Evolutionary conservation across 2,329 filamentous ascomycete genomes (phyloP), one percentile per base, ranked within the genome.

Genomic region (Exophiala bonariae): DNA sequence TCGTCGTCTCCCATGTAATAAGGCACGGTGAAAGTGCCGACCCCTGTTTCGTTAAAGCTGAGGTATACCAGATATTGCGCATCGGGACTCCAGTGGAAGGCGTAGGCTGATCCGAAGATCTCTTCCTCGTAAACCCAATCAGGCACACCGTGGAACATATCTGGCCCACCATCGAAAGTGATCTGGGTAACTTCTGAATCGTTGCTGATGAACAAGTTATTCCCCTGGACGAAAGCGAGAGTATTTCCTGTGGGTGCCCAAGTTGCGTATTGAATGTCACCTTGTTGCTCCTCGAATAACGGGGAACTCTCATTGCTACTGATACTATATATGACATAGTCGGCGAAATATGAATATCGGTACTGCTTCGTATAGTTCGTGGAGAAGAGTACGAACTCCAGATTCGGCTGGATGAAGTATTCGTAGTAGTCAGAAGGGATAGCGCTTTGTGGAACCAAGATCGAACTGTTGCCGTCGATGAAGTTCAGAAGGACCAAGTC

Each of bases 51-150:
- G 64, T 97, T 92, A 5, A 93, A 97, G 19, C 89, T 84, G 50
- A 97, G 73, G 66, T 95, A 97, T 16, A 92, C 89, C 49, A 97
- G 71, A 63, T 87, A 95, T 59, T 89, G 85, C 41, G 90, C 92
- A 64, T 95, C 89, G 26, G 84, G 79, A 23, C 89, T 92, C 90
- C 90, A 97, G 93, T 93, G 97, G 1, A 91, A 93, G 3, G 88
- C 91, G 52, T 81, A 89, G 57, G 87, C 86, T 1, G 80, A 85
- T 13, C 74, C 67, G 52, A 97, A 87, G 2, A 95, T 87, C 65
- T 95, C 89, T 60, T 86, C 82, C 63, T 93, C 88, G 61, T 95
- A 96, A 0, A 97, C 93, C 93, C 93, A 99, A 66, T 99, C 93
- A 1, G 93, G 92, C n/a, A 96, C 82, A 18, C 92, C 93, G 60